Base-by-base conservation (phyloP, 2,329 filamentous ascomycete genomes). In the Nemania sp. region DNA sequence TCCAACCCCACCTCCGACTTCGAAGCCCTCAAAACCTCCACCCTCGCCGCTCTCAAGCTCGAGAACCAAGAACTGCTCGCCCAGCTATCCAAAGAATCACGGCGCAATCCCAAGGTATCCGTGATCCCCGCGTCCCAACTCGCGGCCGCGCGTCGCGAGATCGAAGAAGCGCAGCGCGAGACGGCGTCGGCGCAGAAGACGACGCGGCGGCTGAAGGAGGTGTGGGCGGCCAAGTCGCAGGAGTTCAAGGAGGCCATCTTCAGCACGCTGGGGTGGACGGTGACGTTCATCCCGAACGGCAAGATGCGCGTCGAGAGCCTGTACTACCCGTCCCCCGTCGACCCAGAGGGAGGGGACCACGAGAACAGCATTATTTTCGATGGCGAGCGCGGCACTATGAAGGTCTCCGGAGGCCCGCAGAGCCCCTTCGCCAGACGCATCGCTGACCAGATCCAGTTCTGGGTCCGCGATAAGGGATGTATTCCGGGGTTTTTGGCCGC, bases 181-280 rank as follows among this genome's bases (percentile, higher is more conserved):
- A 85, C 84, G 12, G 81, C 82, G 0, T 86, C 89, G 1, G 84
- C 87, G 33, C 88, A 94, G 61, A 99, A 97, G 73, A 86, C 89
- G 41, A 89, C 89, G 59, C 80, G 85, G 19, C 89, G 94, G 2
- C 84, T 97, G 11, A 96, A 95, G 64, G 89, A 97, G 67, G 94
- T 97, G 52, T 99, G 91, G 89, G 84, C 84, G 0, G 83, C 88
- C 62, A 99, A 97, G 71, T 91, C 89, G 1, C 85, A 89, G 64
- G 94, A 99, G 74, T 97, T 99, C 75, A 90, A 95, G 44, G 91
- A 97, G 73, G 91, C 92, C 26, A 92, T 99, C 54, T 92, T 92
- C 59, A 91, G 86, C 17, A 88, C 96, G 0, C 80, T 99, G 0
- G 94, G 94, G 0, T 99, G 92, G 88, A 93, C 93, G 48, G 84